Percentiles rank a stretch among this genome's conserved stretches.
Evolutionary conservation across 192 early-diverging fungal species (phyloP).

Genomic region (Radiomyces spectabilis): DNA sequence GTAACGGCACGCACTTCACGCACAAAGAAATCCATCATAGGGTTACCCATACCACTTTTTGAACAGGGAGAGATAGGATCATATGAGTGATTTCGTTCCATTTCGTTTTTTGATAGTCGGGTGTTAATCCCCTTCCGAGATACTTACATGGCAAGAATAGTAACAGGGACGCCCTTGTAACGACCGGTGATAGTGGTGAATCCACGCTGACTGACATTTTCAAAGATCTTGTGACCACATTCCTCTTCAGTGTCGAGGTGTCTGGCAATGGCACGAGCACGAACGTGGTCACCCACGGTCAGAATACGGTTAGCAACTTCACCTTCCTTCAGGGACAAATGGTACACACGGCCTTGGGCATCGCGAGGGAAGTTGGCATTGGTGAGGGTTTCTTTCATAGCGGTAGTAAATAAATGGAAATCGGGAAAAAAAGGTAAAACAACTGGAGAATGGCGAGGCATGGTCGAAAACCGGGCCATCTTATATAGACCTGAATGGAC

Average conservation of each 20-base stretch:
- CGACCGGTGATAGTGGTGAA: conserved; percentile 83
- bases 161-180: conserved; percentile 66
- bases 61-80: not conserved
- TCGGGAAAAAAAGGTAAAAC: conserved; percentile 1
- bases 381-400: conserved; percentile 27
- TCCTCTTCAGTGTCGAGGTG: conserved; percentile 47
- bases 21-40: conserved; percentile 91
- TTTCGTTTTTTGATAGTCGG: conserved; percentile 1
- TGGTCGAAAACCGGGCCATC: too few species aligned
- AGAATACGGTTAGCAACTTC: conserved; percentile 84
- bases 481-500: too few species aligned
- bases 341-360: conserved; percentile 71
- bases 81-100: not conserved
- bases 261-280: conserved; percentile 57
- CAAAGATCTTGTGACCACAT: conserved; percentile 32
- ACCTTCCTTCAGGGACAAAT: conserved; percentile 67
- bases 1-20: conserved; percentile 78
- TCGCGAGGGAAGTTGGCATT: conserved; percentile 83
- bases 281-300: conserved; percentile 79
- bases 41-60: conserved; percentile 50
- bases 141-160: conserved; percentile 73
- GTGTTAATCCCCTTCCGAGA: too few species aligned
- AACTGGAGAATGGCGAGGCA: too few species aligned
- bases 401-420: conserved; percentile 1
- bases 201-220: conserved; percentile 60